Percentiles rank a stretch among this genome's conserved stretches.
These are phyloP conservation scores for Gossypioides kirkii DNA, from an alignment of 345 rosid genomes.

Conservation along the genomic window DNA sequence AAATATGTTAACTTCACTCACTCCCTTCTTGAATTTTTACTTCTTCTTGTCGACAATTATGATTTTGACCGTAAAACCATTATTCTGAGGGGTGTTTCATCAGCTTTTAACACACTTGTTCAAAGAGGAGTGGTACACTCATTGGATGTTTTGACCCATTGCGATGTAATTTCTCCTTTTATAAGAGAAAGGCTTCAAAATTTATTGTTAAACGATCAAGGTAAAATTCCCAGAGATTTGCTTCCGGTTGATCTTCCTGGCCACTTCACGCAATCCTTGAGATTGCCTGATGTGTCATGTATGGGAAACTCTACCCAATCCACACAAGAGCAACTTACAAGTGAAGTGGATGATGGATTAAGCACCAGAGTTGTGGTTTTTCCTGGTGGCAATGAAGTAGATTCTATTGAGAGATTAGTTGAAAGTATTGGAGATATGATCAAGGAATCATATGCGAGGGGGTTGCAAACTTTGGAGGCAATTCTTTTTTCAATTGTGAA, in stretches of 20 bases:
- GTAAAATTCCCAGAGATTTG: conserved; percentile 21
- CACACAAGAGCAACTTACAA: conserved; percentile 11
- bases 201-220: conserved; percentile 31
- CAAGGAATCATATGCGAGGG: conserved; percentile 25
- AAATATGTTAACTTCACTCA: conserved; percentile 53
- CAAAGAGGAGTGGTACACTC: conserved; percentile 56
- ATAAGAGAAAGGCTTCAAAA: conserved; percentile 48
- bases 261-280: conserved; percentile 11
- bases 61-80: conserved; percentile 41
- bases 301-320: conserved; percentile 15
- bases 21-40: conserved; percentile 68
- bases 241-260: conserved; percentile 18
- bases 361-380: conserved; percentile 15
- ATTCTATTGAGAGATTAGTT: conserved; percentile 23
- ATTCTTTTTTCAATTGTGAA: conserved; percentile 30
- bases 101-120: conserved; percentile 51
- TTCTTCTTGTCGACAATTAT: conserved; percentile 62
- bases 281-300: conserved; percentile 18
- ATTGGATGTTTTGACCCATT: conserved; percentile 41
- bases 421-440: conserved; percentile 25
- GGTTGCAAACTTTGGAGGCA: conserved; percentile 33
- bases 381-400: conserved; percentile 13
- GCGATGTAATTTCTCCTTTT: conserved; percentile 38
- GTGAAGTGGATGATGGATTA: conserved; percentile 11
- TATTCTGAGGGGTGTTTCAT: conserved; percentile 44